Evolutionary conservation across 2,329 filamentous ascomycete genomes (phyloP).

Genomic region (Elsinoe australis): DNA sequence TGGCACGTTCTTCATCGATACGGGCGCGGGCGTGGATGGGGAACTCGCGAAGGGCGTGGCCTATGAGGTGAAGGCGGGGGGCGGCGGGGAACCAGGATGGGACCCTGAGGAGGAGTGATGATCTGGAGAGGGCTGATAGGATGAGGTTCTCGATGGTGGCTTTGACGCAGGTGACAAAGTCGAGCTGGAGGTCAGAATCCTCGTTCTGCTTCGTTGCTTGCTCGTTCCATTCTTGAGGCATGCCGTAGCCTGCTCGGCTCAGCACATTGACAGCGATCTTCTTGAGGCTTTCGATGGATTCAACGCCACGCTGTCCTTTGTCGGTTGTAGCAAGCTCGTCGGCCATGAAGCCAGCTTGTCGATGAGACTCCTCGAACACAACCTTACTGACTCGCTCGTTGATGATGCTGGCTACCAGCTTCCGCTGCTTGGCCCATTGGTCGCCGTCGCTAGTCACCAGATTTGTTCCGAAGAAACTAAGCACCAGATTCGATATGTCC

Average conservation of each 20-base stretch:
- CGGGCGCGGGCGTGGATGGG: conserved; percentile 23
- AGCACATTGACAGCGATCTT: conserved; percentile 31
- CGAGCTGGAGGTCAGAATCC: conserved; percentile 24
- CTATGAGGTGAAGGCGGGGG: conserved; percentile 20
- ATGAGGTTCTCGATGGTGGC: conserved; percentile 23
- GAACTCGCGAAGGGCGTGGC: conserved; percentile 25
- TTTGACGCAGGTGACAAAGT: conserved; percentile 27
- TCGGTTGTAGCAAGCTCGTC: not conserved
- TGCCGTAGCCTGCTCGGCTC: conserved; percentile 28
- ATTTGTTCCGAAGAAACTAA: conserved; percentile 24
- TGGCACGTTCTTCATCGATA: conserved; percentile 22
- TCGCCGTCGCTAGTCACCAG: conserved; percentile 25
- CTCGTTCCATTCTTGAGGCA: conserved; percentile 24
- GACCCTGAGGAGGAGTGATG: conserved; percentile 24
- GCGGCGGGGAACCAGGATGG: conserved; percentile 25
- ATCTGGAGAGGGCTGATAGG: conserved; percentile 23
- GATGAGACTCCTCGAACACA: conserved; percentile 26
- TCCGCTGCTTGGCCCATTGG: conserved; percentile 28
- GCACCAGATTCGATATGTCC: not conserved
- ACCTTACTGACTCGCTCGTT: conserved; percentile 30
- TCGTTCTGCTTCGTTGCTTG: conserved; percentile 22
- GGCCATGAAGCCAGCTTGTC: conserved; percentile 5
- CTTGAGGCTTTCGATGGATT: conserved; percentile 28
- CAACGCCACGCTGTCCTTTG: not conserved
- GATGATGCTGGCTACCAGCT: conserved; percentile 28